Base-by-base conservation (phyloP, 2,329 filamentous ascomycete species). In the Pleomassaria siparia region DNA sequence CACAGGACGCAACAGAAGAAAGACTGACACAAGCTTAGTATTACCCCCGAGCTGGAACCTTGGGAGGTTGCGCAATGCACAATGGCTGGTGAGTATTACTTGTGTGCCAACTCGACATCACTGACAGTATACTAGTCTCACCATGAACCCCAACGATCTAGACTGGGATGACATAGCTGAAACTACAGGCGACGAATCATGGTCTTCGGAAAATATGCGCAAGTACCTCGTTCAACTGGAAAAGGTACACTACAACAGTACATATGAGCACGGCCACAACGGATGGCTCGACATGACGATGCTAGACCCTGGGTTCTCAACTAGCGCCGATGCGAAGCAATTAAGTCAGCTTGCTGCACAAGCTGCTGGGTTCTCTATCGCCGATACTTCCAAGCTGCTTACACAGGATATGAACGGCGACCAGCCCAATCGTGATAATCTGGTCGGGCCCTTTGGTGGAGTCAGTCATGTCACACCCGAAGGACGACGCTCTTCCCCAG, bases 51-150 rank as follows among this genome's bases (percentile, higher is more conserved):
- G 74, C 79, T 1, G 79, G 75, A 21, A 79, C 76, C 9, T 67
- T 84, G 4, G 80, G 81, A 35, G 81, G 81, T 7, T 83, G 80
- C 60, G 77, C 80, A 0, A 76, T 78, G 35, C 83, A 86, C 63
- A 85, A 86, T 41, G 82, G 80, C 4, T 65, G 35, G 35, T 37
- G 18, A 37, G 43, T 40, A 26, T 18, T 16, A 22, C 32, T 26
- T 26, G 25, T n/a, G n/a, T n/a, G n/a, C n/a, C n/a, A n/a, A n/a
- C n/a, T n/a, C n/a, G n/a, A n/a, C n/a, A 29, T 4, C 21, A 28
- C 37, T 40, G 18, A 40, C 13, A 9, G 18, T 10, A 24, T 75
- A 84, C 39, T 76, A 29, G 46, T 29, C 40, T 60, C 39, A 74
- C 77, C 11, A 72, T 83, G 32, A 77, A 81, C 46, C 82, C 83